Conservation (phyloP, 2,329 filamentous ascomycete genomes). For the Amphichorda felina region DNA sequence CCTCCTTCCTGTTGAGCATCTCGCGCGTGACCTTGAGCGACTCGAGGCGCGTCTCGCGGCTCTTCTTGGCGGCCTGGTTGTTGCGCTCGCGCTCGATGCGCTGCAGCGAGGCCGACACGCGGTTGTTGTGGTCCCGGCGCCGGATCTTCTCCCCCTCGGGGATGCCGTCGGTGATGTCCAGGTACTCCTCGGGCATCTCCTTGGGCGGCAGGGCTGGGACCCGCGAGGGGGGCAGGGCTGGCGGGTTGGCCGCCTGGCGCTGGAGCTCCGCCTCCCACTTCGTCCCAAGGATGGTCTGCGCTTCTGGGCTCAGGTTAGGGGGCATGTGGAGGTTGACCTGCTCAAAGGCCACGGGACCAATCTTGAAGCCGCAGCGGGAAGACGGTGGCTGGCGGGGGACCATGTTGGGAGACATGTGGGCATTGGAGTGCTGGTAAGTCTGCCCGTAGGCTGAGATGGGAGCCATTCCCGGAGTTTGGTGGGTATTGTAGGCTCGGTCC, state of each 20-base stretch:
- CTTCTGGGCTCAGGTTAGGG: constrained; percentile 2
- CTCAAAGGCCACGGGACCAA: constrained; percentile 9
- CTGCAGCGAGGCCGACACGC: constrained; percentile 12
- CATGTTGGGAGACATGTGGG: not conserved
- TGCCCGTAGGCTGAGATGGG: not conserved
- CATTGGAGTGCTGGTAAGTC: not conserved
- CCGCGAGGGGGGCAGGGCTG: constrained; percentile 13
- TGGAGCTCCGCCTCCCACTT: constrained; percentile 11
- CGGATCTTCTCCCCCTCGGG: constrained; percentile 5
- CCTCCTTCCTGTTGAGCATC: constrained; percentile 11
- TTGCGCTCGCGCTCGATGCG: constrained; percentile 18
- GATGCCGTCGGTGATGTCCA: constrained; percentile 7
- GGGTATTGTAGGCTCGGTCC: no score
- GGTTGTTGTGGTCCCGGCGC: constrained; percentile 10
- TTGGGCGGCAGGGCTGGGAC: constrained; percentile 15
- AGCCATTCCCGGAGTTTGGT: no score
- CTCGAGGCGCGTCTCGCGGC: constrained; percentile 17
- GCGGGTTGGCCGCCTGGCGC: constrained; percentile 10
- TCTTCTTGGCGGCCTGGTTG: constrained; percentile 24
- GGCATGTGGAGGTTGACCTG: constrained; percentile 12
- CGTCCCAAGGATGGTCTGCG: constrained; percentile 8
- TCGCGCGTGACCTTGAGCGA: constrained; percentile 8
- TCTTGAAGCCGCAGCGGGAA: constrained; percentile 2
- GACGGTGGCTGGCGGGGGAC: no score
- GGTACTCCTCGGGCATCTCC: constrained; percentile 7